A percentile compares a stretch with the other conserved stretches of the same genome.
Evolutionary conservation across 208 protist species (phyloP).

Genomic region (Wallacemonas sp.): DNA sequence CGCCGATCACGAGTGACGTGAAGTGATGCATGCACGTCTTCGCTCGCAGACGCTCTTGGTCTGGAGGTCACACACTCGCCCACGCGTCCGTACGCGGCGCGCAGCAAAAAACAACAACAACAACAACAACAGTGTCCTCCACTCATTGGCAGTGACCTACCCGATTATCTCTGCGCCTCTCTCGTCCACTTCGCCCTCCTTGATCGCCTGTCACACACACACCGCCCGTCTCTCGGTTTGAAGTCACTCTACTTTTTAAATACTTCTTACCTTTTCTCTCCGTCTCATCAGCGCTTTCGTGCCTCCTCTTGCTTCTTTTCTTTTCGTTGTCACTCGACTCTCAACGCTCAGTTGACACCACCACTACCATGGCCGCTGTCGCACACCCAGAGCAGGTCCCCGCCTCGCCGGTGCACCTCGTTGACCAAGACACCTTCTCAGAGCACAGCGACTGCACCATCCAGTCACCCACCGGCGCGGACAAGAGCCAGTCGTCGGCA

Average conservation of each 20-base stretch:
- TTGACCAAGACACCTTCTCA: not conserved
- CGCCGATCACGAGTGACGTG: too few relatives aligned
- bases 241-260: not conserved
- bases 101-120: too few relatives aligned
- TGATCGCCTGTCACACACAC: too few relatives aligned
- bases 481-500: not conserved
- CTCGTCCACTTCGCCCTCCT: too few relatives aligned
- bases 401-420: conserved; percentile 3
- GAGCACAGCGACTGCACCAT: not conserved
- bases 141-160: too few relatives aligned
- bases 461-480: not conserved
- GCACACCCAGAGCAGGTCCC: not conserved
- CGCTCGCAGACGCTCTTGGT: too few relatives aligned
- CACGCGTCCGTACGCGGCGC: too few relatives aligned
- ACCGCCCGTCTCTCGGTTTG: too few relatives aligned
- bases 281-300: not conserved
- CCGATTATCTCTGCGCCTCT: too few relatives aligned
- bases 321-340: not conserved
- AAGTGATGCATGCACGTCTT: too few relatives aligned
- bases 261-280: not conserved
- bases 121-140: too few relatives aligned
- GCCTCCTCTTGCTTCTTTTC: not conserved
- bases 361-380: not conserved
- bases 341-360: not conserved
- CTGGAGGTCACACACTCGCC: too few relatives aligned